Percentiles rank a stretch among this genome's conserved stretches.
These are phyloP conservation scores for Nemania bipapillata DNA, from an alignment of 2,329 filamentous ascomycete species.

Conservation along the genomic window DNA sequence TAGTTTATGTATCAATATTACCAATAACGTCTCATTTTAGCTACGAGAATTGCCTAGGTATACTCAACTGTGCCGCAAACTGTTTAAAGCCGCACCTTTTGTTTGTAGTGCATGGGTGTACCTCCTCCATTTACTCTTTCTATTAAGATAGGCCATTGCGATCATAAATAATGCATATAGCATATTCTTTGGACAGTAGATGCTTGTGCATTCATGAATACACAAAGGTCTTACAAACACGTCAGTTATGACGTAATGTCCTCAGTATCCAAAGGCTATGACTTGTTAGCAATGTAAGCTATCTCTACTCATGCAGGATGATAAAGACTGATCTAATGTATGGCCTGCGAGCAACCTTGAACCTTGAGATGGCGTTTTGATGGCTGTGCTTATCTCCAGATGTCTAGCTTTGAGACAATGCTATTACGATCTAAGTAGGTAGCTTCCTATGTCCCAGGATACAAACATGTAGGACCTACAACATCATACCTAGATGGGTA, in stretches of 20 bases:
- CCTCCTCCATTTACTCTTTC: too few relatives aligned
- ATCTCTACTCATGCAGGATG: neutral
- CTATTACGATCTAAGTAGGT: neutral
- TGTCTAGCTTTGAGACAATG: neutral
- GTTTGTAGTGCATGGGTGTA: neutral
- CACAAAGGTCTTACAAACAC: neutral
- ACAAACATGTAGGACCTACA: too few relatives aligned
- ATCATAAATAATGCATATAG: too few relatives aligned
- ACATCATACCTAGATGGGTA: too few relatives aligned
- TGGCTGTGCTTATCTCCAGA: neutral
- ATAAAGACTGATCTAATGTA: neutral
- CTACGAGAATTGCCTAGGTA: neutral
- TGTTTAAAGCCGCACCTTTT: neutral
- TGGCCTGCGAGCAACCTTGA: neutral
- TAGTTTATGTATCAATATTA: conserved; percentile 15
- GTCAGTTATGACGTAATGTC: conserved; percentile 8
- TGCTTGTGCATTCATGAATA: too few relatives aligned
- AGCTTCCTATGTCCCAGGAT: neutral
- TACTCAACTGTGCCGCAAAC: neutral
- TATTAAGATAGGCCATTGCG: too few relatives aligned
- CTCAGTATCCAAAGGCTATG: neutral
- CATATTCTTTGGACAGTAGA: too few relatives aligned
- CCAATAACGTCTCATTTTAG: neutral
- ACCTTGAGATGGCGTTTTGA: neutral
- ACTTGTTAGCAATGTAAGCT: neutral